A percentile compares a stretch with the other conserved stretches of the same genome.
These are phyloP conservation scores for Hygrocybe punicea DNA, from an alignment of 768 basidiomycete species.

Conservation along the genomic window DNA sequence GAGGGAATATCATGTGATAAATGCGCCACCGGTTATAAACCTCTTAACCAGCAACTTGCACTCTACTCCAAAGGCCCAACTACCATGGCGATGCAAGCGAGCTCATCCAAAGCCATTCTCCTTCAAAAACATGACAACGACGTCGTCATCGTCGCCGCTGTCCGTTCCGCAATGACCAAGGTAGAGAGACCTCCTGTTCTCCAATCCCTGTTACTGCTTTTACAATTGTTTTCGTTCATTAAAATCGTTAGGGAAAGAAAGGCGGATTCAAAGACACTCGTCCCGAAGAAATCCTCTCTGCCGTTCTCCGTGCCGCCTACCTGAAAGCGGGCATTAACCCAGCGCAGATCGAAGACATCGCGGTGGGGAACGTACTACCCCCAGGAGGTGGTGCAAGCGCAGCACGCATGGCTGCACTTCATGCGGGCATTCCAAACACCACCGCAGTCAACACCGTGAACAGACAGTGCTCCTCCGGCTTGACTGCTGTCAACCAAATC, in stretches of 20 bases:
- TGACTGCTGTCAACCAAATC: constrained; percentile 78
- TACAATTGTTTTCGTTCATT: too few species aligned
- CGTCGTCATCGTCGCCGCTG: constrained; percentile 85
- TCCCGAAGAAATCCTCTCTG: constrained; percentile 77
- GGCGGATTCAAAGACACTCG: constrained; percentile 90
- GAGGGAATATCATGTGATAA: background rate
- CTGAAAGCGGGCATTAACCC: constrained; percentile 69
- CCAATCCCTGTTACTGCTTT: too few species aligned
- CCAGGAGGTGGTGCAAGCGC: constrained; percentile 77
- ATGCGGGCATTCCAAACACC: constrained; percentile 79
- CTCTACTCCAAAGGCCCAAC: background rate
- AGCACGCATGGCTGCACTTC: constrained; percentile 84
- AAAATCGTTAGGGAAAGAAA: constrained; percentile 57
- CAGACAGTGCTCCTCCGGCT: constrained; percentile 85
- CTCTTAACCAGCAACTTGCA: background rate
- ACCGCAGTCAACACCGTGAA: constrained; percentile 79
- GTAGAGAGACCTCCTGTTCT: constrained; percentile 37
- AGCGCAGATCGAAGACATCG: constrained; percentile 75
- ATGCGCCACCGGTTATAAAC: background rate
- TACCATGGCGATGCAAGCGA: constrained; percentile 36
- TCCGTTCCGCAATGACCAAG: constrained; percentile 91
- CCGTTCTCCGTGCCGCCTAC: constrained; percentile 73
- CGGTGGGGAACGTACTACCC: constrained; percentile 86
- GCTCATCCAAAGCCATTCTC: constrained; percentile 53
- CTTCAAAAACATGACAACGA: constrained; percentile 77